Base-by-base conservation (phyloP, 129 eudicot species). In the Escallonia herrerae region DNA sequence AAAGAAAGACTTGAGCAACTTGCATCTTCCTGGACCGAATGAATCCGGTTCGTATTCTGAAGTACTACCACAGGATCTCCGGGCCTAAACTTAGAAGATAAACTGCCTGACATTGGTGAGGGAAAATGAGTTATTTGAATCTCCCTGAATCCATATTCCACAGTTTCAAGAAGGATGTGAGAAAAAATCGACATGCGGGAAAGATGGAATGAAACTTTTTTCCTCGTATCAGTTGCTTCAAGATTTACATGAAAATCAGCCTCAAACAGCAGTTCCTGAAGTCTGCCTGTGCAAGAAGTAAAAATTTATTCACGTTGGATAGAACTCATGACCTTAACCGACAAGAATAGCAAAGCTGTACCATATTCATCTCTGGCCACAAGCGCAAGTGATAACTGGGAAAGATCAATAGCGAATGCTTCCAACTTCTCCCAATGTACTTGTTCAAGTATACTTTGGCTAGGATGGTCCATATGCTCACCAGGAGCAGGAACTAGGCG, bases 161-260 rank as follows among this genome's bases (percentile, higher is more conserved):
- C 41, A 13, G 69, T 77, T 53, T 56, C 81, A 60, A 72, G 66
- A 56, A 81, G 63, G 77, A 72, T 71, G 58, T 62, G 83, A 64
- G 99, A 89, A 74, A 86, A 84, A 72, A 94, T 66, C n/a, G 90
- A 83, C 64, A 94, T 54, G 40, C 70, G 76, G 66, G 84, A 58
- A 74, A 84, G 75, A 59, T 63, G 76, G 63, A 82, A 65, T 8
- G 77, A 86, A 3, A 84, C 42, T 54, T 81, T 86, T 69, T 59
- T 86, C 58, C 71, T 70, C 71, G 48, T 68, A 68, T 81, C 70
- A 45, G 66, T 72, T 65, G 78, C 57, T 65, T 79, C 68, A 63
- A 81, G 74, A 58, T 73, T 74, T 61, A 89, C 40, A 57, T 75
- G 65, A 65, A 71, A 76, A 66, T 89, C 83, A 78, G 79, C 83